phyloP scores from a whole-genome alignment of 176 grass and related monocot genomes.

The Saccharum spontaneum region DNA sequence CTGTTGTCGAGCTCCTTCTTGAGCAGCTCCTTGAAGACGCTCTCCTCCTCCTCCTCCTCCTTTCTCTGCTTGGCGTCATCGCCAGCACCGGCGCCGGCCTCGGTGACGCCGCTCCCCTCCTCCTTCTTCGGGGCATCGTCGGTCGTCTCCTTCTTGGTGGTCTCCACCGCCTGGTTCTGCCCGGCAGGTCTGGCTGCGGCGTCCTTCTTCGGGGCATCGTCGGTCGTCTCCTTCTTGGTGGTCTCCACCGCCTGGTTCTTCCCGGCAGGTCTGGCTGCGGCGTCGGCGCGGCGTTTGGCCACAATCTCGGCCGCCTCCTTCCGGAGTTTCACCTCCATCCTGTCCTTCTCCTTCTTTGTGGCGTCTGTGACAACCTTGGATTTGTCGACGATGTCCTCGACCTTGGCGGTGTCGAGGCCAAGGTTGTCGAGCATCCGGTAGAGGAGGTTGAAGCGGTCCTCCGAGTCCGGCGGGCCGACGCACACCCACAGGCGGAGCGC shows the following conservation, averaged over 20 bases:
- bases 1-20: neutral
- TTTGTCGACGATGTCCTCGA: conserved; percentile 21
- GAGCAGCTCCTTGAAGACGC: neutral
- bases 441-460: conserved; percentile 36
- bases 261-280: neutral
- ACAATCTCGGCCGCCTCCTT: neutral
- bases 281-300: too few relatives aligned
- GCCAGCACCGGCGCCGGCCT: neutral
- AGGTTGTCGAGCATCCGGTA: conserved; percentile 73
- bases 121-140: neutral
- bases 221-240: neutral
- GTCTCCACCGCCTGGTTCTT: too few relatives aligned
- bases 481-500: conserved; percentile 54
- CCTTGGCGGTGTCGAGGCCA: conserved; percentile 41
- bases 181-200: neutral
- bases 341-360: neutral
- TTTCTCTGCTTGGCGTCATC: neutral
- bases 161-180: neutral
- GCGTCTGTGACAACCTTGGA: neutral
- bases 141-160: neutral
- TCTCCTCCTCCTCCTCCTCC: too few relatives aligned
- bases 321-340: neutral
- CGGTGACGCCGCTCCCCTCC: neutral
- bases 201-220: too few relatives aligned
- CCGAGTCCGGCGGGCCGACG: conserved; percentile 42